These are phyloP conservation scores for Trichoderma sp. DNA, from an alignment of 2,329 filamentous ascomycete genomes.

Conservation along the genomic window DNA sequence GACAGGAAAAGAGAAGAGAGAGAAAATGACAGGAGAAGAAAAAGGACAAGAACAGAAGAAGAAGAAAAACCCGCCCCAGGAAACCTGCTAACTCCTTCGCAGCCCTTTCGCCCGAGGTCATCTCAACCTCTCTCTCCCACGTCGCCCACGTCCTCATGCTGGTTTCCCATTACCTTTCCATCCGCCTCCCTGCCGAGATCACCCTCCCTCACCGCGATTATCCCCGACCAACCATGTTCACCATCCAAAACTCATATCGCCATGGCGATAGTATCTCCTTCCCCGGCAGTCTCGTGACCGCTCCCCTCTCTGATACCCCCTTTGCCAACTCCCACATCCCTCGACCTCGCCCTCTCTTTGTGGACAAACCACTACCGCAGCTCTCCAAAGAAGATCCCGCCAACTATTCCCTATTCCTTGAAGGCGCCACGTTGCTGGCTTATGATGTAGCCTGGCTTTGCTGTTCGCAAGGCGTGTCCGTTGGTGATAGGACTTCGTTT, in stretches of 20 bases:
- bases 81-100: slow-evolving; percentile 30
- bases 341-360: slow-evolving; percentile 73
- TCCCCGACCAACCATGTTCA: slow-evolving; percentile 80
- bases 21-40: not conserved
- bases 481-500: slow-evolving; percentile 64
- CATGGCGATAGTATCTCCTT: slow-evolving; percentile 58
- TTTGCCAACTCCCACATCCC: slow-evolving; percentile 56
- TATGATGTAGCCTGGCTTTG: slow-evolving; percentile 94
- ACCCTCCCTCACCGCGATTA: slow-evolving; percentile 83
- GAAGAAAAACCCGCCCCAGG: not conserved
- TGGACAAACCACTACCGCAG: slow-evolving; percentile 69
- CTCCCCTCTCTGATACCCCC: slow-evolving; percentile 43
- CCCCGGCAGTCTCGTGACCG: slow-evolving; percentile 48
- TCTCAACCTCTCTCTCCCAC: slow-evolving; percentile 78
- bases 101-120: slow-evolving; percentile 68
- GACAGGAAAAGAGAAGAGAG: not conserved
- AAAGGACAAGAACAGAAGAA: not conserved
- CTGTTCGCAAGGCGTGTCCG: slow-evolving; percentile 75
- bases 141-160: slow-evolving; percentile 81
- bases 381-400: slow-evolving; percentile 77
- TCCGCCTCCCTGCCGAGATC: slow-evolving; percentile 87
- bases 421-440: slow-evolving; percentile 81
- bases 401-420: slow-evolving; percentile 76
- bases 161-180: slow-evolving; percentile 79
- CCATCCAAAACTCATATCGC: slow-evolving; percentile 71